Evolutionary conservation across 108 stramenopile genomes (phyloP), one percentile per base, ranked within the genome.

Genomic region (Nannochloropsis gaditana): DNA sequence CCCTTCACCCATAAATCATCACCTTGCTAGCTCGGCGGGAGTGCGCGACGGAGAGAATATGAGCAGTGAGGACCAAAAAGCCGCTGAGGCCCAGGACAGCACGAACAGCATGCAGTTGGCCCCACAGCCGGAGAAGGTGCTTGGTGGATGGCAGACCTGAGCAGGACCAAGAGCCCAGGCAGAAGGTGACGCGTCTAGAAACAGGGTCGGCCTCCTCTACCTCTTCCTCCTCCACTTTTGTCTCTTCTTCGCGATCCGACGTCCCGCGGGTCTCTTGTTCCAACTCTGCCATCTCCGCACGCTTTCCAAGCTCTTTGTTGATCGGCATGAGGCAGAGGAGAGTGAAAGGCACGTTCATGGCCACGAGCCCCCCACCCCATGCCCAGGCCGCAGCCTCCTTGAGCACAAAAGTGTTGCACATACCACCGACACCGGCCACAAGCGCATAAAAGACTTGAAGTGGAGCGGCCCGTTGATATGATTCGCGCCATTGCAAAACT

Each of bases 281-380:
- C 59, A n/a, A n/a, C 59, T 73, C n/a, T 4, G 2, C 8, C 59
- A 73, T 73, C 19, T 73, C 59, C 19, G 59, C 59, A 73, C 59
- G 59, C 59, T 15, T n/a, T 73, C n/a, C n/a, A n/a, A 73, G 59
- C 2, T 73, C 59, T n/a, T 73, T 73, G 59, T 73, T 73, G 19
- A 73, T n/a, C 15, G 59, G 59, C 59, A 73, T n/a, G 5, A 73
- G 15, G 59, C 59, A 73, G 5, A 73, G 59, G 59, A 73, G 59
- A n/a, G 59, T 73, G n/a, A 73, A 73, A n/a, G 59, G 59, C 59
- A 73, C 59, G 59, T 73, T 73, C 59, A n/a, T n/a, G 19, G n/a
- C 2, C 59, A 73, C 8, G 19, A 73, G n/a, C 15, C 59, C 59
- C 59, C 59, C 59, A n/a, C 59, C 59, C 59, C 59, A 73, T n/a